Evolutionary conservation across 495 filamentous ascomycete genomes (phyloP), one percentile per base, ranked within the genome.

Genomic region (Glarea lozoyensis): DNA sequence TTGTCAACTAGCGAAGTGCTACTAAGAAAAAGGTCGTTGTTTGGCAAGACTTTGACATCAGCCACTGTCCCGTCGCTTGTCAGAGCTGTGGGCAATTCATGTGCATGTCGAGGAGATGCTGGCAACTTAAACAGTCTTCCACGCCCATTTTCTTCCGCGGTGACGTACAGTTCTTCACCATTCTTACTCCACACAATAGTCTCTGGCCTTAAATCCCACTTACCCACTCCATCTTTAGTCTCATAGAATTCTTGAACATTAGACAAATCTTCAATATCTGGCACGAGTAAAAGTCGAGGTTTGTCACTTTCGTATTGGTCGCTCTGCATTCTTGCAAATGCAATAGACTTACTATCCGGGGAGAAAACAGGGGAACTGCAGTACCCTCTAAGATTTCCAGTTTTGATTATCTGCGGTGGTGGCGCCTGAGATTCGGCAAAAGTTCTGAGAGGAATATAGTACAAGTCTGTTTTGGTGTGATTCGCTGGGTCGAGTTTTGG

Each of bases 301-400:
- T 86, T 85, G 65, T 96, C 90, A 9, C 82, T 82, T 62, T 97
- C 90, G 56, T 97, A 95, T 17, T 87, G 86, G 50, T 82, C 77
- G 46, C 78, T 66, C 18, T 72, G 68, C 85, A 89, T 89, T 23
- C 81, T 73, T 31, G 88, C 75, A 48, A 95, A 88, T n/a, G 80
- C 89, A 7, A 88, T 73, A 35, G 71, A 72, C 37, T 68, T 72
- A 1, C 85, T 87, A 52, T 81, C 73, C 13, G 82, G 78, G 2
- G 85, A 86, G 47, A 94, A 83, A 3, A 79, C 74, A 1, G 90
- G 90, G 4, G 69, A 76, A 0, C 79, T 72, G 54, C 80, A 77
- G 42, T 92, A 90, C 0, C 90, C 90, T 43, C 81, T 69, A 12
- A 76, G 50, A 2, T 55, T 57, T 4, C 65, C 66, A 2, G 73